These are phyloP conservation scores for Anthoceros angustus DNA, from an alignment of 225 moss, liverwort and hornwort genomes.

Conservation along the genomic window DNA sequence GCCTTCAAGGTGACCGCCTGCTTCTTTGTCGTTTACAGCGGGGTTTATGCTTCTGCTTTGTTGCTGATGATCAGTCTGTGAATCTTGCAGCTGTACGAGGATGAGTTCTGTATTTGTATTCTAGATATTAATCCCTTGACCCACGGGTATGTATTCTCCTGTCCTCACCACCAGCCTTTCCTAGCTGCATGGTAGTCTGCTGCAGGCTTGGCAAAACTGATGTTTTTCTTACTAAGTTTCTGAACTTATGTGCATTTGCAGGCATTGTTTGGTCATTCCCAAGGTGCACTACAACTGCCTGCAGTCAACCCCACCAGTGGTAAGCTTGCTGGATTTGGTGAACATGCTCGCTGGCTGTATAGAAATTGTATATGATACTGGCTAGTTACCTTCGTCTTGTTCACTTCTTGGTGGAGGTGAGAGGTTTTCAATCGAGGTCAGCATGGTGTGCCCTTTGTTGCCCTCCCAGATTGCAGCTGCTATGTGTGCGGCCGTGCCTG, in stretches of 20 bases:
- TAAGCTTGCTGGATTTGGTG: background rate
- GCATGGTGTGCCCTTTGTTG: background rate
- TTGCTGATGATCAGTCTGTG: background rate
- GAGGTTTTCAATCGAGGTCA: background rate
- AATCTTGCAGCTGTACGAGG: slow-evolving; percentile 38
- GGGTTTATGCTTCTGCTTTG: background rate
- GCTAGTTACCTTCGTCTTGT: background rate
- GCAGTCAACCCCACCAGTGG: slow-evolving; percentile 49
- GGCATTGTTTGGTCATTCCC: slow-evolving; percentile 41
- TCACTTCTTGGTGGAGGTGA: background rate
- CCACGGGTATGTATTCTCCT: slow-evolving; percentile 23
- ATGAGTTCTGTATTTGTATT: slow-evolving; percentile 38
- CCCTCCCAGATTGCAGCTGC: slow-evolving; percentile 46
- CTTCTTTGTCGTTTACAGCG: background rate
- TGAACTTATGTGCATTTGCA: slow-evolving; percentile 8
- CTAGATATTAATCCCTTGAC: slow-evolving; percentile 42
- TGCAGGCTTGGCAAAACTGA: background rate
- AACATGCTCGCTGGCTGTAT: no score
- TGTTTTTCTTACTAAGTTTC: background rate
- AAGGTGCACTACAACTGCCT: slow-evolving; percentile 40
- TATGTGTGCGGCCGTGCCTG: slow-evolving; percentile 46
- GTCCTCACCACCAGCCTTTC: background rate
- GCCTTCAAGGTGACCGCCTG: slow-evolving; percentile 12
- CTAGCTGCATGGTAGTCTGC: background rate
- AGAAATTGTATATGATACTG: background rate